Evolutionary conservation across 352 stramenopile genomes (phyloP).

Genomic region (Phytophthora melonis): DNA sequence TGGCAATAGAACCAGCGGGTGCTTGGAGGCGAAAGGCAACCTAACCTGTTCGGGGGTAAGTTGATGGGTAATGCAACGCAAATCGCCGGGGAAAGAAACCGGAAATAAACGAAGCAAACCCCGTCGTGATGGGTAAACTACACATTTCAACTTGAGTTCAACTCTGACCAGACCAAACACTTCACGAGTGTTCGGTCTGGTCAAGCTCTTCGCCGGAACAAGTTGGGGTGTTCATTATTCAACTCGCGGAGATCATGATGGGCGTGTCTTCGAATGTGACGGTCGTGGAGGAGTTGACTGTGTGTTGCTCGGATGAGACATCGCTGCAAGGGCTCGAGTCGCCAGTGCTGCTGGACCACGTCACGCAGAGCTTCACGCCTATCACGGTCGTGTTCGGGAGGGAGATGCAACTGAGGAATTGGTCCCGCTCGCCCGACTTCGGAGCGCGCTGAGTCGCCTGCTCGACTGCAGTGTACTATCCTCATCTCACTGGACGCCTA

Average conservation of each 20-base stretch:
- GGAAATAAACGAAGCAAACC: conserved; percentile 4
- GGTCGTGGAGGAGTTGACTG: neutral
- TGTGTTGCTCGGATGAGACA: conserved; percentile 9
- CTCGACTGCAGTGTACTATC: conserved; percentile 32
- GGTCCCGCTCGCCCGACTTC: conserved; percentile 14
- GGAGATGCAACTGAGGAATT: neutral
- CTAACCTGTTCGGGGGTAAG: neutral
- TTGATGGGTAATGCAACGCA: conserved; percentile 29
- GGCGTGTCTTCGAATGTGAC: neutral
- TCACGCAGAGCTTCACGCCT: conserved; percentile 23
- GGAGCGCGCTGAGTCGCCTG: conserved; percentile 3
- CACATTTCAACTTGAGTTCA: neutral
- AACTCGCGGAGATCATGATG: conserved; percentile 4
- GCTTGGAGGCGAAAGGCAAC: conserved; percentile 25
- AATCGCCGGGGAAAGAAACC: conserved; percentile 13
- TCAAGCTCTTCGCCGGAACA: no score
- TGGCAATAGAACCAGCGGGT: neutral
- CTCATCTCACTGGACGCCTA: no score
- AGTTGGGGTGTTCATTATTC: neutral
- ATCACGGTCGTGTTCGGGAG: conserved; percentile 25
- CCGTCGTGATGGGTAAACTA: neutral
- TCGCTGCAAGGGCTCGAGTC: conserved; percentile 5
- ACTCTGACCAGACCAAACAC: neutral
- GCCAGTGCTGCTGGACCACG: conserved; percentile 30
- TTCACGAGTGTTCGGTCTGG: no score